A percentile compares a stretch with the other conserved stretches of the same genome.
These are phyloP conservation scores for Pichia sp. DNA, from an alignment of 1,139 yeast species.

Conservation along the genomic window DNA sequence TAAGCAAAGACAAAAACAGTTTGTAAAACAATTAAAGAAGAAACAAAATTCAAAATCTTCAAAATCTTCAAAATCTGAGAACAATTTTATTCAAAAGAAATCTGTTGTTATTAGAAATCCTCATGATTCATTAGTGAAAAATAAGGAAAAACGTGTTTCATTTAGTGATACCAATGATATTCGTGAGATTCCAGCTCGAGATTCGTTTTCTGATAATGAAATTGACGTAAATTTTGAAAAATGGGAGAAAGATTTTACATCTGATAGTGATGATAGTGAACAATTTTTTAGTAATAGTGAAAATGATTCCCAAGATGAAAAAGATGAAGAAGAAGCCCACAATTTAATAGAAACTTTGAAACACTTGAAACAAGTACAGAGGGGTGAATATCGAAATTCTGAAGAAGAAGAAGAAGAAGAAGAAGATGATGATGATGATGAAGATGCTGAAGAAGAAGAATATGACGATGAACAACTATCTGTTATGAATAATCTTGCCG, in stretches of 20 bases:
- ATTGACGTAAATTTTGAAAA: slow-evolving; percentile 17
- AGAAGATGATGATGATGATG: slow-evolving; percentile 5
- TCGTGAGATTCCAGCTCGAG: slow-evolving; percentile 14
- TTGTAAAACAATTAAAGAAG: background rate
- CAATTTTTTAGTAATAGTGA: slow-evolving; percentile 23
- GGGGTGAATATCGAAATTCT: slow-evolving; percentile 22
- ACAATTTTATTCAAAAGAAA: background rate
- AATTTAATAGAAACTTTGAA: slow-evolving; percentile 15
- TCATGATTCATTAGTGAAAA: background rate
- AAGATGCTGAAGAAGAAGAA: slow-evolving; percentile 12
- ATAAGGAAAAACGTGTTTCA: slow-evolving; percentile 18
- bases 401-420: slow-evolving; percentile 11
- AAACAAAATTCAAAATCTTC: background rate
- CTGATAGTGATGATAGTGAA: slow-evolving; percentile 17
- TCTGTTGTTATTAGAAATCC: no score
- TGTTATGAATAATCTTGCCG: slow-evolving; percentile 14
- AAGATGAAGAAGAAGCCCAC: slow-evolving; percentile 18
- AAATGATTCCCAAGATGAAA: slow-evolving; percentile 22
- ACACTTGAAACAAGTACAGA: slow-evolving; percentile 16
- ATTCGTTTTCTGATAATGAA: slow-evolving; percentile 10
- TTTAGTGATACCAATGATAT: slow-evolving; percentile 25
- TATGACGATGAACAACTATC: slow-evolving; percentile 13
- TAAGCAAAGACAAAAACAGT: slow-evolving; percentile 8
- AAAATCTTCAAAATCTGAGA: no score
- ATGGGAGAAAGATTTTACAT: slow-evolving; percentile 14